Evolutionary conservation across 2,329 filamentous ascomycete species (phyloP), one percentile per base, ranked within the genome.

Genomic region (Cladosporium cucumerinum): DNA sequence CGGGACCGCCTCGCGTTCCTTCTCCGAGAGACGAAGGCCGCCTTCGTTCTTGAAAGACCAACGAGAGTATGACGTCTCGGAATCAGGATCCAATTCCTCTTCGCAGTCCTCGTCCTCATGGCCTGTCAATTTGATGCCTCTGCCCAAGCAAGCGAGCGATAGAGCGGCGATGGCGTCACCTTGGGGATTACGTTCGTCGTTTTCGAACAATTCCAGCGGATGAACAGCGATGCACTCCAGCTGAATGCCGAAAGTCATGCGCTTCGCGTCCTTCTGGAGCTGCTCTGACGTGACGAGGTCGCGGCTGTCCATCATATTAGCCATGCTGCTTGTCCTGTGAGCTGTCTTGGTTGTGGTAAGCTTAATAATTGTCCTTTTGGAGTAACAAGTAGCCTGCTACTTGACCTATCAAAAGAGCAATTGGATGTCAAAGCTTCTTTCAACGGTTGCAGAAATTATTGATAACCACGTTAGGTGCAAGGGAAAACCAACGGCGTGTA

Each of bases 211-310:
- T 1, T 28, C 26, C 14, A n/a, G 5, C 16, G 62, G 62, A 32
- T 61, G 68, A 43, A 69, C 48, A 14, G 52, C 63, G 34, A 70
- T 49, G 66, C 69, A 66, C 55, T 72, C 69, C 11, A 71, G 63
- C 59, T 72, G 67, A 51, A 71, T 57, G 60, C 70, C 70, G 55
- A 70, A 69, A 11, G 67, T 72, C n/a, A 72, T 48, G 10, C 34
- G 26, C 28, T 57, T 43, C 18, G 36, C 21, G 18, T 43, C 36
- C 6, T n/a, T 1, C 36, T 11, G 21, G 39, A 46, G 39, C 5
- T 46, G 39, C 3, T 46, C 39, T 46, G 10, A n/a, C n/a, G 39
- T 5, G n/a, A 21, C 39, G 3, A 12, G 3, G 3, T n/a, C n/a
- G n/a, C 39, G 39, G 10, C 8, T 11, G n/a, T 46, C 39, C n/a